These are phyloP conservation scores for Ogataea kodamae DNA, from an alignment of 805 yeast genomes.

Conservation along the genomic window DNA sequence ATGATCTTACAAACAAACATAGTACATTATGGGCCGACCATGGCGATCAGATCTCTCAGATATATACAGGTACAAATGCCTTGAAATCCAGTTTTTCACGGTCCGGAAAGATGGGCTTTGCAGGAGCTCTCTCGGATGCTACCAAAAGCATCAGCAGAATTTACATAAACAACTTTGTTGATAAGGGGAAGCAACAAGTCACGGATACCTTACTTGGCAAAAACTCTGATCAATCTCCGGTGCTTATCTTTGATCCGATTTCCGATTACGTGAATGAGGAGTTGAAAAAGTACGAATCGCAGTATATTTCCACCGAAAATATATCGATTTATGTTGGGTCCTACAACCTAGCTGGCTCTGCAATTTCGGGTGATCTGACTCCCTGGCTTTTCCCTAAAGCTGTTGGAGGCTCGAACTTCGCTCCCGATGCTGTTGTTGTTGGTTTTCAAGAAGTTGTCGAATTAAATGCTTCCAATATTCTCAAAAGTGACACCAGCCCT, in stretches of 20 bases:
- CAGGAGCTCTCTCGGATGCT: slow-evolving; percentile 96
- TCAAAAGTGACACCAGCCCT: slow-evolving; percentile 78
- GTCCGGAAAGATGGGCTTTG: slow-evolving; percentile 92
- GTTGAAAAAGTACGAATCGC: slow-evolving; percentile 43
- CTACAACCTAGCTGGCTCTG: slow-evolving; percentile 78
- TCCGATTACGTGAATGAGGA: slow-evolving; percentile 76
- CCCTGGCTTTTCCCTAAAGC: slow-evolving; percentile 80
- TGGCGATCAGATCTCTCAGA: slow-evolving; percentile 94
- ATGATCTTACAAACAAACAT: slow-evolving; percentile 67
- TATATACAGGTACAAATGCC: slow-evolving; percentile 97
- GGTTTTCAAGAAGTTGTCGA: slow-evolving; percentile 96
- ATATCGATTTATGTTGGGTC: slow-evolving; percentile 78
- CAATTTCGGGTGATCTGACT: slow-evolving; percentile 53
- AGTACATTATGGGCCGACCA: slow-evolving; percentile 96
- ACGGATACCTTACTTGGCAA: slow-evolving; percentile 86
- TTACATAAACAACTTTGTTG: slow-evolving; percentile 94
- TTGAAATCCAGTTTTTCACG: slow-evolving; percentile 91
- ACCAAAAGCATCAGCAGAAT: slow-evolving; percentile 93
- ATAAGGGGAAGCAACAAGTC: slow-evolving; percentile 83
- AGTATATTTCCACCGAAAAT: slow-evolving; percentile 58
- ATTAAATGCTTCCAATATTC: slow-evolving; percentile 83
- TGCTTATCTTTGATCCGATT: slow-evolving; percentile 80
- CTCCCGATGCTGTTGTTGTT: slow-evolving; percentile 80
- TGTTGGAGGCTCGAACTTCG: slow-evolving; percentile 42
- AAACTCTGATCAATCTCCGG: slow-evolving; percentile 65